Evolutionary conservation across 1,284 basidiomycete species (phyloP), one percentile per base, ranked within the genome.

Genomic region (Ceratobasidium papillatum): DNA sequence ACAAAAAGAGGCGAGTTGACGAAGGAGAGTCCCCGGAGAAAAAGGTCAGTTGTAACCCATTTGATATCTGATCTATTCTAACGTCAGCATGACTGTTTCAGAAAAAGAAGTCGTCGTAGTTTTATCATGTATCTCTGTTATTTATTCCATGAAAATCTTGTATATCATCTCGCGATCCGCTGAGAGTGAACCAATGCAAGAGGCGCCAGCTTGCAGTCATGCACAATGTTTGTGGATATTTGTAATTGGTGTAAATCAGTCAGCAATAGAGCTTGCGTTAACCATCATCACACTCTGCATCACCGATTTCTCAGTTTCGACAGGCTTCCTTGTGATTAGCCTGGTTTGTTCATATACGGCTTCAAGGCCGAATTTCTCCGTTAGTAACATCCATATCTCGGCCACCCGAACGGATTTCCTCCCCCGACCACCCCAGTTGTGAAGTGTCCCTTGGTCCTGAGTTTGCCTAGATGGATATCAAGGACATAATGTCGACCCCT

Each of bases 1-100:
- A 75, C 32, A 76, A 77, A 52, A 79, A 78, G 66, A 77, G 76
- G 66, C 61, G 63, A 34, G 52, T 59, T n/a, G 69, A 72, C 51
- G 69, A 52, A 7, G 69, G 58, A 45, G 69, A 72, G 45, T 61
- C 69, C 9, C 69, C 69, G 8, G 69, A 72, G 58, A 72, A 72
- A 36, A 72, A 72, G 69, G 69, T 72, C 59, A 51, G 69, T 51
- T 12, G 7, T 36, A 17, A 27, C 45, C 19, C 12, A 51, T 4
- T 30, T 9, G 27, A 49, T 5, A 25, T 32, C 25, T 49, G 32
- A 22, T 27, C 12, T 51, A 1, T 49, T n/a, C 45, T 64, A 36
- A 64, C 45, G 4, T 62, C 22, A 27, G 45, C 30, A 14, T 17
- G 52, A 5, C 19, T 34, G 22, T 36, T 32, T 17, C 8, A 72